Evolutionary conservation across 805 yeast species (phyloP).

Genomic region (Kockiozyma suomiensis): DNA sequence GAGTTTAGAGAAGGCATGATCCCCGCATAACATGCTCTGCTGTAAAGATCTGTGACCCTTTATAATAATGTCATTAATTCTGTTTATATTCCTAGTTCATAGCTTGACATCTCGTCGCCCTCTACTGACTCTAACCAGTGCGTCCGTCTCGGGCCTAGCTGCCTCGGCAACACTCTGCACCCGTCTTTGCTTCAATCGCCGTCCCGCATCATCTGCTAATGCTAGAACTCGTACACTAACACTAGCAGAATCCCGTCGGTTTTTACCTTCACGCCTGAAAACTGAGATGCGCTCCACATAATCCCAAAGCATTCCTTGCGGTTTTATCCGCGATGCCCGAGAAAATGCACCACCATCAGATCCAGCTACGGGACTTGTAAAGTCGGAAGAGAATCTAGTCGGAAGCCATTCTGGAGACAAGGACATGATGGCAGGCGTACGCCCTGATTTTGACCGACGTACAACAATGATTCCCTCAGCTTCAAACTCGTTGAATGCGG

Average conservation of each 20-base stretch:
- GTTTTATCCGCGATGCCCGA: conserved; percentile 26
- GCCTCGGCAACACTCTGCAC: conserved; percentile 34
- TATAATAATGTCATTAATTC: too few relatives aligned
- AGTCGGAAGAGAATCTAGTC: conserved; percentile 9
- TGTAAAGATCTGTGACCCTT: too few relatives aligned
- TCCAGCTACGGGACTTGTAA: not conserved
- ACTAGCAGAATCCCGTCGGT: conserved; percentile 39
- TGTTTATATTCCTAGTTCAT: not conserved
- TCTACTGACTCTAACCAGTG: conserved; percentile 31
- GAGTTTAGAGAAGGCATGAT: conserved; percentile 15
- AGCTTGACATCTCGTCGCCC: conserved; percentile 13
- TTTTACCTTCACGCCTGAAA: conserved; percentile 44
- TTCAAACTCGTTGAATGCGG: conserved; percentile 44
- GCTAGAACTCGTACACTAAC: conserved; percentile 31
- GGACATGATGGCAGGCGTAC: conserved; percentile 31
- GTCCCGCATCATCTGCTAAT: conserved; percentile 34
- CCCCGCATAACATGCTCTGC: not conserved
- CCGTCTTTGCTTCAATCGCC: conserved; percentile 25
- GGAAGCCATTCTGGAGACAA: conserved; percentile 39
- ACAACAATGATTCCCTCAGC: conserved; percentile 41
- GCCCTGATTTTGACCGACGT: conserved; percentile 33
- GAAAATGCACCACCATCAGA: conserved; percentile 12
- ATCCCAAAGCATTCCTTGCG: conserved; percentile 41
- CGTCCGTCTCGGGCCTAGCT: conserved; percentile 25
- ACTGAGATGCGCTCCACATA: conserved; percentile 42